These are phyloP conservation scores for Penicillium psychrofluorescens DNA, from an alignment of 495 filamentous ascomycete genomes.

Conservation along the genomic window DNA sequence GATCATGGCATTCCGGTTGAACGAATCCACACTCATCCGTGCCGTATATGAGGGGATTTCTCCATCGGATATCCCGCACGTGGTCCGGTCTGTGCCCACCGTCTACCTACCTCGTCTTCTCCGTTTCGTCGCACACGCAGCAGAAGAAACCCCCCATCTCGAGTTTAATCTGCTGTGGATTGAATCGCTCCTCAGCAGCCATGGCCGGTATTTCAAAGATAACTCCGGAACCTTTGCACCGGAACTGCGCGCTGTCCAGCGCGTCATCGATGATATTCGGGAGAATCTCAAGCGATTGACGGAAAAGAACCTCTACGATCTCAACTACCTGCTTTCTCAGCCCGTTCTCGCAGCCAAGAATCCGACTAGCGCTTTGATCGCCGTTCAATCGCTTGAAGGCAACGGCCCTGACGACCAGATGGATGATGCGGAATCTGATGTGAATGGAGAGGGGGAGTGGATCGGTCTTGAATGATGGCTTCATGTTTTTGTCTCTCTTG, in stretches of 20 bases:
- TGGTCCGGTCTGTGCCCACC: conserved; percentile 69
- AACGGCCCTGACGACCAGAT: conserved; percentile 26
- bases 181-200: conserved; percentile 70
- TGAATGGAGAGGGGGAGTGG: conserved; percentile 32
- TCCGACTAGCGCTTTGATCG: conserved; percentile 15
- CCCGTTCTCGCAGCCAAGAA: conserved; percentile 32
- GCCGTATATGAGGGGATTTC: conserved; percentile 82
- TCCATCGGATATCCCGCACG: conserved; percentile 62
- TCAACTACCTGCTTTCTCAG: conserved; percentile 67
- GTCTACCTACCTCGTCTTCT: conserved; percentile 82
- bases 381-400: conserved; percentile 18
- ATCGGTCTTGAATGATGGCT: conserved; percentile 31
- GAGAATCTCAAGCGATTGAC: conserved; percentile 66
- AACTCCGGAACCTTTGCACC: conserved; percentile 67
- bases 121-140: conserved; percentile 75
- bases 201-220: conserved; percentile 77
- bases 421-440: conserved; percentile 16
- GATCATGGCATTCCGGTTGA: conserved; percentile 94
- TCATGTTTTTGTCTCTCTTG: conserved; percentile 11
- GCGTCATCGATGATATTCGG: conserved; percentile 69
- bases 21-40: conserved; percentile 67
- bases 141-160: conserved; percentile 85
- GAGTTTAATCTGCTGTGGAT: conserved; percentile 94
- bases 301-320: conserved; percentile 77
- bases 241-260: conserved; percentile 71